phyloP scores from a whole-genome alignment of 2,329 filamentous ascomycete species.

The Neofusicoccum cordaticola region DNA sequence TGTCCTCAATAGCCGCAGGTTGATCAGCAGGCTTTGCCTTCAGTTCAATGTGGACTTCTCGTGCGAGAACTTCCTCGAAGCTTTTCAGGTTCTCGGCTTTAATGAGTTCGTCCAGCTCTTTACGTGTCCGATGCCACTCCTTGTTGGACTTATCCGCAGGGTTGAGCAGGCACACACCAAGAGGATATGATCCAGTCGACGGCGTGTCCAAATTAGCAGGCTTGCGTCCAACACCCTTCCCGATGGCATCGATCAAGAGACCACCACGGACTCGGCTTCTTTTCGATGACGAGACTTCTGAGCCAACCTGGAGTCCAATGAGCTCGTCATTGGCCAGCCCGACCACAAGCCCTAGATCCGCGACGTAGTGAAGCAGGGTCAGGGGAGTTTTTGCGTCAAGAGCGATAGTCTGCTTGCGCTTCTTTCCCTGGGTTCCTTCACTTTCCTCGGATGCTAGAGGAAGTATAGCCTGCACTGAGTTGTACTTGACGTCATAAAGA shows the following conservation, averaged over 20 bases:
- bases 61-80: constrained; percentile 42
- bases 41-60: constrained; percentile 36
- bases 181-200: neutral
- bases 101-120: constrained; percentile 37
- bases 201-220: constrained; percentile 1
- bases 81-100: constrained; percentile 21
- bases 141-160: constrained; percentile 9
- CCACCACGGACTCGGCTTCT: constrained; percentile 45
- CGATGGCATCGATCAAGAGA: constrained; percentile 70
- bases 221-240: constrained; percentile 53
- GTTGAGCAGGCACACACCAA: constrained; percentile 15
- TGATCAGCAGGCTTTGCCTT: neutral
- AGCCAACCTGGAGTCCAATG: constrained; percentile 59
- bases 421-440: constrained; percentile 34
- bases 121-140: constrained; percentile 29
- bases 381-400: constrained; percentile 48
- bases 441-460: constrained; percentile 26
- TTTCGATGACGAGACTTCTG: constrained; percentile 31
- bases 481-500: constrained; percentile 66
- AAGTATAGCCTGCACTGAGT: constrained; percentile 46
- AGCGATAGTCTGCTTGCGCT: constrained; percentile 28
- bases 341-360: constrained; percentile 64
- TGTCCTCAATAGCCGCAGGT: neutral
- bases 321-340: constrained; percentile 63
- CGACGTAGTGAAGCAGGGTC: constrained; percentile 53